Conservation (phyloP, 495 filamentous ascomycete species). For the Diplogelasinospora grovesii region DNA sequence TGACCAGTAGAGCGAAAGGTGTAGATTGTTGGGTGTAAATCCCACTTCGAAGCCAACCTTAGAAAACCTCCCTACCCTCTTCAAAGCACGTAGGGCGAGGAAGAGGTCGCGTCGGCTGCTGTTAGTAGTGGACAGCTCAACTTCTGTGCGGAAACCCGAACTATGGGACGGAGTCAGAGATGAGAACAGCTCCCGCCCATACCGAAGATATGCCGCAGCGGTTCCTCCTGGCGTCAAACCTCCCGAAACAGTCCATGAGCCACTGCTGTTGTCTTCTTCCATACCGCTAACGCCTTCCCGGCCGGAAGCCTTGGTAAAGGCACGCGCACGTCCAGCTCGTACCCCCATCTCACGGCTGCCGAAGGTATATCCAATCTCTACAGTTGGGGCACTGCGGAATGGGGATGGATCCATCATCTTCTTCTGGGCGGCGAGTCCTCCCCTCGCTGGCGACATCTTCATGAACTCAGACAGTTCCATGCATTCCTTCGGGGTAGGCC, state of each 20-base stretch:
- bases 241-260: slow-evolving; percentile 19
- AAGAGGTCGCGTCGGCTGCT: slow-evolving; percentile 16
- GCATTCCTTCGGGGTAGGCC: slow-evolving; percentile 17
- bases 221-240: slow-evolving; percentile 12
- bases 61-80: slow-evolving; percentile 17
- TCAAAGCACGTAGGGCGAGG: slow-evolving; percentile 20
- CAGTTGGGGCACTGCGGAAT: slow-evolving; percentile 17
- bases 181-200: slow-evolving; percentile 16
- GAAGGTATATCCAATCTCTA: slow-evolving; percentile 21
- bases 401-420: no score
- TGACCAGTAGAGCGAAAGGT: slow-evolving; percentile 28
- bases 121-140: slow-evolving; percentile 15
- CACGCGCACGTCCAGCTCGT: slow-evolving; percentile 11
- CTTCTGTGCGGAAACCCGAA: slow-evolving; percentile 14
- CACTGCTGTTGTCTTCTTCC: slow-evolving; percentile 9
- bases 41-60: slow-evolving; percentile 22
- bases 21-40: slow-evolving; percentile 20
- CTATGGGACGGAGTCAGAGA: background rate
- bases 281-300: slow-evolving; percentile 12
- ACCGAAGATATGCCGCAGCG: slow-evolving; percentile 19
- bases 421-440: slow-evolving; percentile 1
- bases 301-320: slow-evolving; percentile 17
- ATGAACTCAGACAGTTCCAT: slow-evolving; percentile 14
- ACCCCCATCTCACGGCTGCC: slow-evolving; percentile 17
- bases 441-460: slow-evolving; percentile 2